Evolutionary conservation across 148 eudicot species (phyloP).

Genomic region (Dianthus caryophyllus): DNA sequence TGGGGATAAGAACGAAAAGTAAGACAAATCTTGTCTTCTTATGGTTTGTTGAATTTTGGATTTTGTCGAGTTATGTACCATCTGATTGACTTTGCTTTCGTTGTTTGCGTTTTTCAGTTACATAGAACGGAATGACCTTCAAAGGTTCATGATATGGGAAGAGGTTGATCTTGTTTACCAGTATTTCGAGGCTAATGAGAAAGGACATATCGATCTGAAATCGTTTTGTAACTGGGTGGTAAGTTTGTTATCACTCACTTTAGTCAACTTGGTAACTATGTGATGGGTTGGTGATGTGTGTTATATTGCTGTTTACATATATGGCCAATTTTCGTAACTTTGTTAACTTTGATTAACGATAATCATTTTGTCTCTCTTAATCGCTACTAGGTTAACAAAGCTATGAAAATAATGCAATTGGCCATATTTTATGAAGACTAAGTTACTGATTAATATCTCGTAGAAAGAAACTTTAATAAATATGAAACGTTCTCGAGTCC

Average conservation of each 20-base stretch:
- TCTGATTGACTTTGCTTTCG: background rate
- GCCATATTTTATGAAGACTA: too few relatives aligned
- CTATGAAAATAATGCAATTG: too few relatives aligned
- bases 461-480: too few relatives aligned
- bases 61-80: background rate
- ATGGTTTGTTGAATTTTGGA: background rate
- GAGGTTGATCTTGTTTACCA: constrained; percentile 66
- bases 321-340: background rate
- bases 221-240: constrained; percentile 83
- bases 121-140: constrained; percentile 57
- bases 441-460: too few relatives aligned
- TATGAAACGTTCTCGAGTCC: too few relatives aligned
- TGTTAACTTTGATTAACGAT: too few relatives aligned
- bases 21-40: constrained; percentile 12
- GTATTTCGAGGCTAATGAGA: constrained; percentile 54
- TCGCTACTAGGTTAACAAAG: too few relatives aligned
- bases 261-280: background rate
- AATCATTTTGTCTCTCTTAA: too few relatives aligned
- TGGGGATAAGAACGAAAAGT: constrained; percentile 23
- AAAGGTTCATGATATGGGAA: constrained; percentile 67
- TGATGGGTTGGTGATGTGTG: background rate
- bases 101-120: constrained; percentile 28
- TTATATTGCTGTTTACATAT: background rate
- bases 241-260: constrained; percentile 20
- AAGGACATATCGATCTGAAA: constrained; percentile 43